Conservation (phyloP, 768 basidiomycete genomes). For the Lentinula raphanica region DNA sequence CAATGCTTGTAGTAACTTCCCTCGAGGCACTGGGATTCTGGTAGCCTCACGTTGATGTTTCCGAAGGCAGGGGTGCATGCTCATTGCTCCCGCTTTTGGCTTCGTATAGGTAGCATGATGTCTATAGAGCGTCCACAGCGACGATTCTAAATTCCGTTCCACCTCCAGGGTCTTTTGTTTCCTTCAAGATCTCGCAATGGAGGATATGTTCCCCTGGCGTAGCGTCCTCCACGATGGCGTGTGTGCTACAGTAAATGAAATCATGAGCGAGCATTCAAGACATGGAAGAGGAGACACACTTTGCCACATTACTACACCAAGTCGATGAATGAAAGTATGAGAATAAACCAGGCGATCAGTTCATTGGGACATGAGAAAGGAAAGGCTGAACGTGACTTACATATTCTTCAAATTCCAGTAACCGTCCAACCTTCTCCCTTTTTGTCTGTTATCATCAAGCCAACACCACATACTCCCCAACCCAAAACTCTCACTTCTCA, state of each 20-base stretch:
- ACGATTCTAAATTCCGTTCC: slow-evolving; percentile 4
- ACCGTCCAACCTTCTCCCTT: neutral
- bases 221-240: neutral
- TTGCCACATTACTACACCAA: neutral
- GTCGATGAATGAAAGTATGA: neutral
- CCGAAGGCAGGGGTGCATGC: no score
- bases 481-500: neutral
- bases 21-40: no score
- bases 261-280: neutral
- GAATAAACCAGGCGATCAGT: neutral
- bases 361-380: no score
- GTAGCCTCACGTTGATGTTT: no score
- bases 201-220: neutral
- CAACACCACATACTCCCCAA: neutral
- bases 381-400: neutral
- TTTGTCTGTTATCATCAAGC: neutral
- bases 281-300: neutral
- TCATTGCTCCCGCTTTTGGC: no score
- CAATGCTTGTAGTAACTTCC: no score
- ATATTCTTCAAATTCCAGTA: neutral
- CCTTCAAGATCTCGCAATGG: neutral
- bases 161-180: slow-evolving; percentile 2
- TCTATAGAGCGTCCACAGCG: neutral
- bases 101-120: no score
- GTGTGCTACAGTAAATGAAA: neutral